A percentile compares a stretch with the other conserved stretches of the same genome.
Conservation (phyloP, 1,139 yeast species). For the Candida sp. region DNA sequence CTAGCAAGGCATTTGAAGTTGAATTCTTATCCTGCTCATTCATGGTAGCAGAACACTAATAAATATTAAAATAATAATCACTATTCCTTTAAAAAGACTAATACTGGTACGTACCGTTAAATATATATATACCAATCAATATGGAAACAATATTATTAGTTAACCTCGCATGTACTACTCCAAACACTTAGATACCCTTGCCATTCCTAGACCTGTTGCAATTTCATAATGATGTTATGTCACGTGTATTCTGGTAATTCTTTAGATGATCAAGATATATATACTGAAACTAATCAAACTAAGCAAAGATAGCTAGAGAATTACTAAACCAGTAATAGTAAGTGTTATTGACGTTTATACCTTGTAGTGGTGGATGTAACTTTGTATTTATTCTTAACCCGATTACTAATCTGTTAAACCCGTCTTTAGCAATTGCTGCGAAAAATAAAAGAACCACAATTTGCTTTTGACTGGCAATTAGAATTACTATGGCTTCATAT, state of each 20-base stretch:
- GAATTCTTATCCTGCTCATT: slow-evolving; percentile 3
- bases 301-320: no score
- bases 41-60: background rate
- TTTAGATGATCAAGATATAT: no score
- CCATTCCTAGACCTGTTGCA: background rate
- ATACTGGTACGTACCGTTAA: no score
- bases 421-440: background rate
- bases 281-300: no score
- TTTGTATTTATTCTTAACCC: no score
- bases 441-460: background rate
- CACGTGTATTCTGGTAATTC: slow-evolving; percentile 2
- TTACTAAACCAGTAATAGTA: no score
- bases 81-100: no score
- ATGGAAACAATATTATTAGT: no score
- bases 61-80: no score
- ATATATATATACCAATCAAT: background rate
- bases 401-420: background rate
- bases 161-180: background rate
- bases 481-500: background rate
- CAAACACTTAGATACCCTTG: background rate
- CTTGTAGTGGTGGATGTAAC: no score
- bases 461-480: background rate
- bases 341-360: no score
- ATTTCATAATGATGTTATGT: slow-evolving; percentile 1
- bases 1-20: slow-evolving; percentile 66